Conservation (phyloP, 1,284 basidiomycete species). For the Malassezia sp. region DNA sequence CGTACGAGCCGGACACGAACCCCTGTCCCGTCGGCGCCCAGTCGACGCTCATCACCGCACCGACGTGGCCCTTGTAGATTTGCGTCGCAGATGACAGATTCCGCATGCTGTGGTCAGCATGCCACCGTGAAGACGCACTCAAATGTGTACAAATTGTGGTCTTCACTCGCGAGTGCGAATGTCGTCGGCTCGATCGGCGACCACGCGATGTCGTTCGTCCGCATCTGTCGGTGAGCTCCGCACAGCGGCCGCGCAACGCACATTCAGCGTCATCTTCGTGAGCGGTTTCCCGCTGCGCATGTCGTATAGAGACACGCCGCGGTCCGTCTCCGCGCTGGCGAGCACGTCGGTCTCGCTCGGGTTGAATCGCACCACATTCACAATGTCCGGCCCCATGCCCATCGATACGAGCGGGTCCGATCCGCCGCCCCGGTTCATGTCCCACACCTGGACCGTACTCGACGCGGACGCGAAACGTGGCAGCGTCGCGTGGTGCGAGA, state of each 20-base stretch:
- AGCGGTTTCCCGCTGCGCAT: slow-evolving; percentile 90
- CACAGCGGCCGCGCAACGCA: slow-evolving; percentile 47
- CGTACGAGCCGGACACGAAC: slow-evolving; percentile 92
- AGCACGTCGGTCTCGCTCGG: slow-evolving; percentile 83
- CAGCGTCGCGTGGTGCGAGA: slow-evolving; percentile 82
- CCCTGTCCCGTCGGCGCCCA: slow-evolving; percentile 75
- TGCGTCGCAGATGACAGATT: slow-evolving; percentile 71
- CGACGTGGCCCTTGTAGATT: slow-evolving; percentile 94
- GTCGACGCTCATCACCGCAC: slow-evolving; percentile 58
- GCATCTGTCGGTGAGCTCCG: no score
- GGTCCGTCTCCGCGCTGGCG: slow-evolving; percentile 82
- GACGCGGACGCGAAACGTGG: slow-evolving; percentile 87
- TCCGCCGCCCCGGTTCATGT: slow-evolving; percentile 67
- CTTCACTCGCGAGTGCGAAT: slow-evolving; percentile 84
- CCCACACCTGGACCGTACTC: slow-evolving; percentile 89
- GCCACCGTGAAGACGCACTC: no score
- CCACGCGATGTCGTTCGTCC: slow-evolving; percentile 76
- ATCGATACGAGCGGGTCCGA: slow-evolving; percentile 51
- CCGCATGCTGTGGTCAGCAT: no score
- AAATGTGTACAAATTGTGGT: slow-evolving; percentile 96
- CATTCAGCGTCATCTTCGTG: slow-evolving; percentile 76
- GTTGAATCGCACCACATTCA: slow-evolving; percentile 81
- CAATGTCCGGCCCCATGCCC: slow-evolving; percentile 58
- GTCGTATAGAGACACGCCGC: slow-evolving; percentile 91
- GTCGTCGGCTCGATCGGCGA: slow-evolving; percentile 88